Conservation (phyloP, 2,329 filamentous ascomycete species). For the Fusarium nurragi region DNA sequence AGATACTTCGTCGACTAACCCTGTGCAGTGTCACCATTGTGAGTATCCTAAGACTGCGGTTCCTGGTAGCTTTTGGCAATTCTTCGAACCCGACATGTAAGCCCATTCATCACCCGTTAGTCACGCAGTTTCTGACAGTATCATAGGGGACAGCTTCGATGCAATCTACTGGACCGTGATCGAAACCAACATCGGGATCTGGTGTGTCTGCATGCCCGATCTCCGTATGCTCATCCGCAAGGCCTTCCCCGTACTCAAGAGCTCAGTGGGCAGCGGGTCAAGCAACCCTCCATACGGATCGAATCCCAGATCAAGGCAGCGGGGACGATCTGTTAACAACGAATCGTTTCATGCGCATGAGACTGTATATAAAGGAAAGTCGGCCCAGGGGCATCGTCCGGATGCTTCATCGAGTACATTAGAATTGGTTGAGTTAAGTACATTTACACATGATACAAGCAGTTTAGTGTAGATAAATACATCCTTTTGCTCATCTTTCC, state of each 20-base stretch:
- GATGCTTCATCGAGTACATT: neutral
- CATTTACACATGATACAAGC: neutral
- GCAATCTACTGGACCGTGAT: constrained; percentile 3
- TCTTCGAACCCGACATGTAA: constrained; percentile 5
- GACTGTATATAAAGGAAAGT: neutral
- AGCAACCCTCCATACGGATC: neutral
- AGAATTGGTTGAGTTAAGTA: neutral
- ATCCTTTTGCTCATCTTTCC: too few species aligned
- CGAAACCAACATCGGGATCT: neutral
- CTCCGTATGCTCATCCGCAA: neutral
- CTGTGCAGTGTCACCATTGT: neutral
- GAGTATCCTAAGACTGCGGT: constrained; percentile 8
- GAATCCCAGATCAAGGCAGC: neutral
- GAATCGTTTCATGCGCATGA: neutral
- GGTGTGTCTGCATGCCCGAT: constrained; percentile 1
- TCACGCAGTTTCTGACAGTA: neutral
- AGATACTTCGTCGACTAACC: neutral
- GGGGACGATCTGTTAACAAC: neutral
- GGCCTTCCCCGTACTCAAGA: neutral
- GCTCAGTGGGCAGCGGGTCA: neutral
- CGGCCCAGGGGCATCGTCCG: neutral
- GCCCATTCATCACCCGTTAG: rapidly evolving
- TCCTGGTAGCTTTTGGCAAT: neutral
- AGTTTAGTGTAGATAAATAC: neutral
- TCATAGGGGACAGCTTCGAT: neutral